phyloP scores from a whole-genome alignment of 192 early-diverging fungal genomes.

The Gonapodya prolifera region DNA sequence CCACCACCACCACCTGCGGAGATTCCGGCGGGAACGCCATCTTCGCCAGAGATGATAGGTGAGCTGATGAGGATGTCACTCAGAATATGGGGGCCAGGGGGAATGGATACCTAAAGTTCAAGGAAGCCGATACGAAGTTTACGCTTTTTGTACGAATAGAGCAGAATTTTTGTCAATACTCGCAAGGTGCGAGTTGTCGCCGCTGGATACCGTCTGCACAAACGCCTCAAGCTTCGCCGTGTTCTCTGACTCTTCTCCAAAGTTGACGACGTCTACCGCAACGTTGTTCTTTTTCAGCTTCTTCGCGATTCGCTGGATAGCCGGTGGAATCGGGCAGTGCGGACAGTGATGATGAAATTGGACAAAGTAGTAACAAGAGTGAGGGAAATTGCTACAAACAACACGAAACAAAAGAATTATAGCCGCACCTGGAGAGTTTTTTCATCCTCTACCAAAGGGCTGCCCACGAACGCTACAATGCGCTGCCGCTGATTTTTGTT shows the following conservation, averaged over 20 bases:
- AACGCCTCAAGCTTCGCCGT: constrained; percentile 84
- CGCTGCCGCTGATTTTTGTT: constrained; percentile 92
- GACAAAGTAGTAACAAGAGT: too few relatives aligned
- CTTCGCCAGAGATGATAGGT: constrained; percentile 74
- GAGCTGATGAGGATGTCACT: constrained; percentile 76
- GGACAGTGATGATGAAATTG: too few relatives aligned
- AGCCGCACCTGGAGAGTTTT: constrained; percentile 60
- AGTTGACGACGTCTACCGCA: constrained; percentile 87
- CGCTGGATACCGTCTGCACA: constrained; percentile 76
- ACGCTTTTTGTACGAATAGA: background rate
- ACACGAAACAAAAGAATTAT: too few relatives aligned
- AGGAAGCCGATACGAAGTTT: constrained; percentile 53
- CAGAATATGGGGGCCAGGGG: constrained; percentile 86
- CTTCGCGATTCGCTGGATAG: too few relatives aligned
- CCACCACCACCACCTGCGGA: constrained; percentile 27
- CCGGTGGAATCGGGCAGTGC: too few relatives aligned
- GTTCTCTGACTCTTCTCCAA: constrained; percentile 85
- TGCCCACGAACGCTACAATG: constrained; percentile 87
- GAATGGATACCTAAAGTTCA: constrained; percentile 83
- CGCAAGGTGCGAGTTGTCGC: constrained; percentile 50
- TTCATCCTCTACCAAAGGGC: constrained; percentile 70
- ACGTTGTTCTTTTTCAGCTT: constrained; percentile 98
- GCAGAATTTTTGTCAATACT: background rate
- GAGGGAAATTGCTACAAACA: too few relatives aligned
- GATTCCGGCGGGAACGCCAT: constrained; percentile 59